Evolutionary conservation across 2,329 filamentous ascomycete species (phyloP), one percentile per base, ranked within the genome.

Genomic region (Domatiomyces globalis): DNA sequence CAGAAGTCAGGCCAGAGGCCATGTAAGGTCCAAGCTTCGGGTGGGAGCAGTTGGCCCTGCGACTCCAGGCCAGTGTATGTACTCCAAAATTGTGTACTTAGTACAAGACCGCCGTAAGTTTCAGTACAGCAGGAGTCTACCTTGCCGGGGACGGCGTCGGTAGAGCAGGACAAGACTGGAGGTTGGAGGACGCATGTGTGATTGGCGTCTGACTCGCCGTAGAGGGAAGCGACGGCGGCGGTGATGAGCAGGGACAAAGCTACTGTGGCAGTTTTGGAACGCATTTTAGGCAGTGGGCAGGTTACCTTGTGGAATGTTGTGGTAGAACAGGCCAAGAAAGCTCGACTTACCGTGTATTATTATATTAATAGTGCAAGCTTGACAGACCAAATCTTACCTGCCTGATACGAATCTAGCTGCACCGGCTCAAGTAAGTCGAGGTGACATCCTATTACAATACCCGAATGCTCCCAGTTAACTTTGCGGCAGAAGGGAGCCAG

Each of bases 121-220:
- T 84, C 80, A 15, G 72, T 71, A 59, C 80, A 84, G 71, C 80
- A 84, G 1, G 75, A 75, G 60, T 84, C 79, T 33, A 77, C 74
- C 49, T 68, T 62, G 33, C 59, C 65, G 1, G 68, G 70, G 22
- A 39, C 36, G 5, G 73, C 75, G 1, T 65, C 61, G 18, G 65
- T 58, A 1, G 73, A 76, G 65, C 76, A 79, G 1, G 76, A 79
- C 29, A 75, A 66, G 56, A 60, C 50, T 27, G 54, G 29, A 27
- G 55, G 54, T 49, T 58, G 66, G 15, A 79, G 64, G 15, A 70
- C 66, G 60, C 78, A 81, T 9, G 75, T 79, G 62, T 81, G 77
- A 63, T 81, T 80, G 44, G 70, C 61, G 17, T 68, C 67, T 56
- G 69, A 75, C 55, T 76, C 67, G 50, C 69, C 67, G 49, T 74